Evolutionary conservation across 2,329 filamentous ascomycete genomes (phyloP).

Genomic region (Diplocarpon rosae): DNA sequence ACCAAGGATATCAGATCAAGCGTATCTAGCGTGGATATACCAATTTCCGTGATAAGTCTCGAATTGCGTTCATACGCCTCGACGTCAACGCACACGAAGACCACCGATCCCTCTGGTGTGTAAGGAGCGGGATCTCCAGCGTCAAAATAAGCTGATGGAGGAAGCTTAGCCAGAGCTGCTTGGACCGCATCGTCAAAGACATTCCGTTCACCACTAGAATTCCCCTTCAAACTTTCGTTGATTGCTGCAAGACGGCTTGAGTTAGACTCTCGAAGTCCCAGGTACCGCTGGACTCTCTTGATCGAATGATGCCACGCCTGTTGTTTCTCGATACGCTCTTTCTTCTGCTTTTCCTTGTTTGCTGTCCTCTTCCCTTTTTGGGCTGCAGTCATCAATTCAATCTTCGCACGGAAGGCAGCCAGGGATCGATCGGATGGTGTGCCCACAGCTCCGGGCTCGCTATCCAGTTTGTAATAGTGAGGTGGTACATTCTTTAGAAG

Average conservation of each 20-base stretch:
- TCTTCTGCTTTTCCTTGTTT: constrained; percentile 38
- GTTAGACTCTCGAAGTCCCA: constrained; percentile 45
- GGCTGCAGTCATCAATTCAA: constrained; percentile 39
- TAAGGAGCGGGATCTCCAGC: constrained; percentile 35
- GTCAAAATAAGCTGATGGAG: constrained; percentile 30
- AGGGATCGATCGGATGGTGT: constrained; percentile 30
- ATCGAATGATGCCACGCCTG: constrained; percentile 43
- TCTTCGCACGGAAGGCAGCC: constrained; percentile 41
- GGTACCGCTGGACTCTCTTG: constrained; percentile 55
- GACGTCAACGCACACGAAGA: constrained; percentile 72
- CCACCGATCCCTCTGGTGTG: constrained; percentile 39
- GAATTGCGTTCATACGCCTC: constrained; percentile 66
- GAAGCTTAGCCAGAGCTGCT: constrained; percentile 18
- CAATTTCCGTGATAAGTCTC: constrained; percentile 69
- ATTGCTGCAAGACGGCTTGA: constrained; percentile 8
- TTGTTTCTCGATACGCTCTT: constrained; percentile 38
- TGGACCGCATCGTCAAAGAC: constrained; percentile 21
- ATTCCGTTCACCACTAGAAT: constrained; percentile 19
- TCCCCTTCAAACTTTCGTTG: constrained; percentile 13
- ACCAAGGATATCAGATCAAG: constrained; percentile 37
- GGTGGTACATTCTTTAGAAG: constrained; percentile 26
- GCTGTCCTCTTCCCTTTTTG: constrained; percentile 34
- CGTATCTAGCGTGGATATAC: constrained; percentile 72
- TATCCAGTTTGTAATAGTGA: constrained; percentile 18
- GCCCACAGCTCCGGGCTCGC: constrained; percentile 19